phyloP scores from a whole-genome alignment of 108 stramenopile genomes.

The Chaetoceros muelleri region DNA sequence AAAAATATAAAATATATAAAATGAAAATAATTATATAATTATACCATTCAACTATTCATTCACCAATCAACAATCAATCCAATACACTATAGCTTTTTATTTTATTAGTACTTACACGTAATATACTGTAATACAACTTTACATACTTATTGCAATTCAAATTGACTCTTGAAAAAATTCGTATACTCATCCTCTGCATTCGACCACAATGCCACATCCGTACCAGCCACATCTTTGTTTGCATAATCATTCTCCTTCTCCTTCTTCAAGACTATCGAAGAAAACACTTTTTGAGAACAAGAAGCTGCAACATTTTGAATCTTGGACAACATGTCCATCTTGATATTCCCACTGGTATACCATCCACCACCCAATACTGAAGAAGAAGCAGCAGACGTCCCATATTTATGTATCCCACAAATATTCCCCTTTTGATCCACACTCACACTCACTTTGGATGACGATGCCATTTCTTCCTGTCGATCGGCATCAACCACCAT shows the following conservation, averaged over 20 bases:
- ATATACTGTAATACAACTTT: too few species aligned
- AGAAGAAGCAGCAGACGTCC: too few species aligned
- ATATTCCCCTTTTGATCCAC: conserved; percentile 1
- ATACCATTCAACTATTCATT: too few species aligned
- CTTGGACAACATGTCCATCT: not conserved
- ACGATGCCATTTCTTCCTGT: conserved; percentile 1
- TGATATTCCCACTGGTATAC: not conserved
- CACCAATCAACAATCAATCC: too few species aligned
- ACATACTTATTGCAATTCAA: conserved; percentile 1
- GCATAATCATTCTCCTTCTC: too few species aligned
- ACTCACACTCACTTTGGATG: conserved; percentile 1
- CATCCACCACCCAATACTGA: not conserved
- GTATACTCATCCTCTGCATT: not conserved
- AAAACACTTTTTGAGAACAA: not conserved
- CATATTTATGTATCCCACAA: conserved; percentile 2
- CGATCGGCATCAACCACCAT: not conserved
- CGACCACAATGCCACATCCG: not conserved
- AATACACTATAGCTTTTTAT: too few species aligned
- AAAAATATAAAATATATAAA: too few species aligned
- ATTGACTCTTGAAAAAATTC: not conserved
- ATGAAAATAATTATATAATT: too few species aligned
- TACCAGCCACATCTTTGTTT: too few species aligned
- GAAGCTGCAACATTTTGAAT: not conserved
- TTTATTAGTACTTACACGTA: too few species aligned
- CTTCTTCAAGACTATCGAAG: not conserved